Evolutionary conservation across 768 basidiomycete species (phyloP).

Genomic region (Boletus speciosus): DNA sequence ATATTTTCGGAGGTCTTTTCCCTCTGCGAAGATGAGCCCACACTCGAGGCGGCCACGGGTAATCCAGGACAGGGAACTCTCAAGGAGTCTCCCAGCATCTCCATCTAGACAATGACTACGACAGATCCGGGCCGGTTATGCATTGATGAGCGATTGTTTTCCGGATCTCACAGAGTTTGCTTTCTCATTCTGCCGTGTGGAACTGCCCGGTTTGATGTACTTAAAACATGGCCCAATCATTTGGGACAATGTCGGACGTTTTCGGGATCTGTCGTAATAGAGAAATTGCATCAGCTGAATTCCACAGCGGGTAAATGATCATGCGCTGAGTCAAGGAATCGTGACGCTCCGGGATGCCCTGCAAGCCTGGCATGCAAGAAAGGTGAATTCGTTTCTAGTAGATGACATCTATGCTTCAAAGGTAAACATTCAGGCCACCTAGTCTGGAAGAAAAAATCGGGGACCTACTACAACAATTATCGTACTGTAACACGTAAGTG

Average conservation of each 20-base stretch:
- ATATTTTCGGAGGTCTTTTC: constrained; percentile 4
- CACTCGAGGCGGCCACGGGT: constrained; percentile 1
- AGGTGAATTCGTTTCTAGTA: not conserved
- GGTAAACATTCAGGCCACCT: constrained; percentile 1
- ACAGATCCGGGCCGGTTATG: not conserved
- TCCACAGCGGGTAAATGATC: not conserved
- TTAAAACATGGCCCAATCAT: not conserved
- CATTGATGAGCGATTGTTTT: not conserved
- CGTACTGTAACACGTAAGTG: not conserved
- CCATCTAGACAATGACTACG: not conserved
- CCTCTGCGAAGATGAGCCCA: not conserved
- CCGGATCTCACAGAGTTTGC: constrained; percentile 7
- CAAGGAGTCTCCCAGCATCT: not conserved
- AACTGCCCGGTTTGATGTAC: not conserved
- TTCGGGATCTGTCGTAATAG: constrained; percentile 3
- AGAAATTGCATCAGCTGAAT: not conserved
- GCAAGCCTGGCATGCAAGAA: not conserved
- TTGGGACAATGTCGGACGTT: constrained; percentile 6
- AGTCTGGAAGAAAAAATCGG: not conserved
- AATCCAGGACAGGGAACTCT: not conserved
- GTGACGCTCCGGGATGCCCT: not conserved
- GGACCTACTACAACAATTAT: constrained; percentile 13
- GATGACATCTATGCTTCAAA: constrained; percentile 8
- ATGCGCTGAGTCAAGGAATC: not conserved
- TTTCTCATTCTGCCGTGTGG: not conserved